Evolutionary conservation across 805 yeast genomes (phyloP), one percentile per base, ranked within the genome.

Genomic region (Wickerhamiella parazyma): DNA sequence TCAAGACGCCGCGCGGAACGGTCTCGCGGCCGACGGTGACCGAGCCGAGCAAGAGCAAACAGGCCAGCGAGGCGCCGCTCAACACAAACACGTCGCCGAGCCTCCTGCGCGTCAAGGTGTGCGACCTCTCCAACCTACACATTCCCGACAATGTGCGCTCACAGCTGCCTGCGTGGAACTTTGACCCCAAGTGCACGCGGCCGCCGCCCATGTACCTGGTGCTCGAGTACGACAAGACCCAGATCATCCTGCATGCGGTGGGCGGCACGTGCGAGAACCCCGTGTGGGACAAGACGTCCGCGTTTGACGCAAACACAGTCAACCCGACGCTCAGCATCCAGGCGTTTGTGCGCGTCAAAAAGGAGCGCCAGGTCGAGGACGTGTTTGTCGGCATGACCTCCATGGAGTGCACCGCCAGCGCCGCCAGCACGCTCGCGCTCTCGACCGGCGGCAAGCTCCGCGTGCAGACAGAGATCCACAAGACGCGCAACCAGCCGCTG

Each of bases 171-270:
- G 18, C 44, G n/a, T 53, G 56, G 55, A 52, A 52, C 6, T 39
- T 47, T 39, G 58, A 54, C 12, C 71, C 72, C 24, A 57, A 76
- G 51, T 68, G 68, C 41, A 64, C 71, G 28, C 48, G 53, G 49
- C 76, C 75, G 51, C 74, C 91, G 14, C 70, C 94, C 47, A 71
- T 91, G 31, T 84, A 83, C 61, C 72, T 87, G 55, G 85, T 94
- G 1, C 70, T 91, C 36, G 99, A 91, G 62, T 89, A 86, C 58
- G 99, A 91, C 63, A 91, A 91, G 62, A 85, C 89, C 41, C 91
- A 87, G 51, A 80, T 91, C 50, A 72, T 86, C 12, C 76, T 89
- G 41, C 94, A 86, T 52, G 91, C 97, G 2, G 75, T 78, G 22
- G 75, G 81, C 42, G 95, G 95, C 33, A 75, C 94, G 0, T 75